Conservation (phyloP, 805 yeast species). For the Blastobotrys mokoenaii region DNA sequence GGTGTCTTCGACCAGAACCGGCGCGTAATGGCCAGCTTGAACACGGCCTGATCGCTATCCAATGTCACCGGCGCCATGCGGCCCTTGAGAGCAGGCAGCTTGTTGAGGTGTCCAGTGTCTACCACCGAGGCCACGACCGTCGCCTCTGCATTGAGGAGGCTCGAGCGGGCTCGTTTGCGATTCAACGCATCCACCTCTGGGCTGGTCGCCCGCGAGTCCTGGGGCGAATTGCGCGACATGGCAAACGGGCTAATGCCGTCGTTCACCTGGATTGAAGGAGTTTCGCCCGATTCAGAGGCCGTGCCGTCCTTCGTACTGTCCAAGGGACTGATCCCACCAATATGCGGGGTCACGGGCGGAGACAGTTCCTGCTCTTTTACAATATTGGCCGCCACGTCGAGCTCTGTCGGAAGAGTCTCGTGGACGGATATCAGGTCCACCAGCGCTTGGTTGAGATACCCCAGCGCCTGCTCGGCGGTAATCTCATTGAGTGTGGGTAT, state of each 20-base stretch:
- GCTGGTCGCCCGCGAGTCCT: background rate
- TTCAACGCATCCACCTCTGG: background rate
- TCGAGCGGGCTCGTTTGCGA: conserved; percentile 9
- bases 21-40: conserved; percentile 18
- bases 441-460: conserved; percentile 17
- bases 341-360: too few species aligned
- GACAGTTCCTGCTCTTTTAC: too few species aligned
- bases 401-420: conserved; percentile 14
- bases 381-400: conserved; percentile 6
- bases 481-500: conserved; percentile 5
- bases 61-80: background rate
- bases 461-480: conserved; percentile 20
- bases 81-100: background rate
- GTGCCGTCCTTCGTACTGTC: background rate
- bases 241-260: background rate
- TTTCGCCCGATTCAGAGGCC: background rate
- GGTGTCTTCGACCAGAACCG: conserved; percentile 27
- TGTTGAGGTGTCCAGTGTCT: background rate
- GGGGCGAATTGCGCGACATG: background rate
- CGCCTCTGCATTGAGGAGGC: conserved; percentile 14
- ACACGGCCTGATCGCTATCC: conserved; percentile 3
- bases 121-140: conserved; percentile 16
- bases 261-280: background rate
- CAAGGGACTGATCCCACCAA: conserved; percentile 8
- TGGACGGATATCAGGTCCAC: conserved; percentile 16